Conservation (phyloP, 306 rosid genomes). For the Vigna nakashimae region DNA sequence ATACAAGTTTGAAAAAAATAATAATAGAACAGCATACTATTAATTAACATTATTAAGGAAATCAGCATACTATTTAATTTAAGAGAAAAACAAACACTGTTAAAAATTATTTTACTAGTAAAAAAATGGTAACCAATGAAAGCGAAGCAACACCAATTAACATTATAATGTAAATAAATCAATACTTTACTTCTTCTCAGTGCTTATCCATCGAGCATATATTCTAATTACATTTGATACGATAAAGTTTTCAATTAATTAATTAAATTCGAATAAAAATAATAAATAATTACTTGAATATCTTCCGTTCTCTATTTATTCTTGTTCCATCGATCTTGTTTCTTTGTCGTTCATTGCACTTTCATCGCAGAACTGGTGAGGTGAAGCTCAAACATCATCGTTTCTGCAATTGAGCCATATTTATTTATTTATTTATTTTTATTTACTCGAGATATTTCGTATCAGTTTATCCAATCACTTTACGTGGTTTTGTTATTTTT, state of each 20-base stretch:
- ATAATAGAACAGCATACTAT: no score
- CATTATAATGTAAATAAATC: no score
- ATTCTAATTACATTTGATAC: not conserved
- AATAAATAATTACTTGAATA: constrained; percentile 1
- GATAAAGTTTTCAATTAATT: not conserved
- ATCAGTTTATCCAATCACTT: constrained; percentile 6
- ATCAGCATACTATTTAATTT: not conserved
- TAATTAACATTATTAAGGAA: not conserved
- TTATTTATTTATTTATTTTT: not conserved
- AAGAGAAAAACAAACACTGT: not conserved
- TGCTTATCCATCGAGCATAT: not conserved
- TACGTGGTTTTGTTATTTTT: not conserved
- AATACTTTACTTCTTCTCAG: not conserved
- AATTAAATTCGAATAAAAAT: not conserved
- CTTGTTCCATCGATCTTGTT: not conserved
- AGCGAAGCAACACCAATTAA: not conserved
- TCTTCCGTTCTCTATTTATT: constrained; percentile 8
- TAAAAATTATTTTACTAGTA: not conserved
- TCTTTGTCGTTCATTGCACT: constrained; percentile 16
- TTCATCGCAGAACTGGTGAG: constrained; percentile 37
- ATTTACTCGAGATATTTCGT: not conserved
- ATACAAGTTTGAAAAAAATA: no score
- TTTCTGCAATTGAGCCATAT: not conserved
- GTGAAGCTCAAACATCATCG: constrained; percentile 21
- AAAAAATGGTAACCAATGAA: not conserved